Evolutionary conservation across 2,329 filamentous ascomycete genomes (phyloP).

Genomic region (Penicillium sp.): DNA sequence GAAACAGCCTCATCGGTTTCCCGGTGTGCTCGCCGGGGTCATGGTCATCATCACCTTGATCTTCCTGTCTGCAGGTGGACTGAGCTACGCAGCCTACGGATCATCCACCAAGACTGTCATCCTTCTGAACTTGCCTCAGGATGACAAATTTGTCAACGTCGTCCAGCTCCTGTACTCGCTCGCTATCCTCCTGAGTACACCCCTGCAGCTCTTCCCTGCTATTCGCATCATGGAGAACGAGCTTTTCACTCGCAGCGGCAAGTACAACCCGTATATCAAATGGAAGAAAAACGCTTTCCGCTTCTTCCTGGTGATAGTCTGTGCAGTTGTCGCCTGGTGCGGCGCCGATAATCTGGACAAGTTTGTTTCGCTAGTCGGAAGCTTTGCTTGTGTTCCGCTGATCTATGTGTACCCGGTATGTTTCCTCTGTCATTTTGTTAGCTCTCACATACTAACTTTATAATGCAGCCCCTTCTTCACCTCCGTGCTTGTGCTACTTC

Average conservation of each 20-base stretch:
- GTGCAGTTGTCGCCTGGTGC: constrained; percentile 82
- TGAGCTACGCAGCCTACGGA: constrained; percentile 94
- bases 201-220: constrained; percentile 93
- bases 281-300: constrained; percentile 99
- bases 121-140: constrained; percentile 90
- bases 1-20: constrained; percentile 85
- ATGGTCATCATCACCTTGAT: constrained; percentile 94
- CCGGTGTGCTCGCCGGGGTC: constrained; percentile 76
- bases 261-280: constrained; percentile 98
- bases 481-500: constrained; percentile 72
- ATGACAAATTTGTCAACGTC: constrained; percentile 88
- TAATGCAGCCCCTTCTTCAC: constrained; percentile 74
- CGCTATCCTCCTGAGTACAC: constrained; percentile 92
- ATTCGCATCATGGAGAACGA: constrained; percentile 96
- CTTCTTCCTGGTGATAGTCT: constrained; percentile 84
- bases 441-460: not conserved
- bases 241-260: constrained; percentile 87
- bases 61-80: constrained; percentile 83
- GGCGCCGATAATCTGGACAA: constrained; percentile 93
- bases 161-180: constrained; percentile 97
- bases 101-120: constrained; percentile 95
- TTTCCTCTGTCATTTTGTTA: constrained; percentile 22
- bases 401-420: constrained; percentile 97
- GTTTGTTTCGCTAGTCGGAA: constrained; percentile 92
- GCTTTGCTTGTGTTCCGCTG: constrained; percentile 94